These are phyloP conservation scores for Talaromyces adpressus DNA, from an alignment of 495 filamentous ascomycete species.

Conservation along the genomic window DNA sequence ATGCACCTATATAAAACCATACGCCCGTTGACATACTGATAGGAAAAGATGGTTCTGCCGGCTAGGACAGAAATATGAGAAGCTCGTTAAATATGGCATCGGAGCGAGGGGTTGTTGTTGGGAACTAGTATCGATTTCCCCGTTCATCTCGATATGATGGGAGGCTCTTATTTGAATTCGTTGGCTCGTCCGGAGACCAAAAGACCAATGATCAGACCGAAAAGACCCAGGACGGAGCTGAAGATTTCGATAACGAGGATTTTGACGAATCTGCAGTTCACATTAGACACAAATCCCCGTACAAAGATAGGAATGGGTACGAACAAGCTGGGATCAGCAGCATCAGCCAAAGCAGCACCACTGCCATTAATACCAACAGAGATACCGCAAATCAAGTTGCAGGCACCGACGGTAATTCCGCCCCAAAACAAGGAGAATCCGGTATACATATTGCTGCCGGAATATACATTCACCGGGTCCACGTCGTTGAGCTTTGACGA, in stretches of 20 bases:
- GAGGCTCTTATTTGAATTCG: constrained; percentile 53
- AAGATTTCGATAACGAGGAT: constrained; percentile 99
- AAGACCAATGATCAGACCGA: constrained; percentile 91
- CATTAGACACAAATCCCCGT: constrained; percentile 15
- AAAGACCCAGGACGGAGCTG: constrained; percentile 95
- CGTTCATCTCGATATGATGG: not conserved
- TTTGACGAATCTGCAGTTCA: constrained; percentile 65
- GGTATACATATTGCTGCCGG: constrained; percentile 78
- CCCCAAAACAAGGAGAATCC: constrained; percentile 96
- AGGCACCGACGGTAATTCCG: constrained; percentile 86
- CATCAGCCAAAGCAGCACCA: constrained; percentile 92
- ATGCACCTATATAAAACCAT: constrained; percentile 5
- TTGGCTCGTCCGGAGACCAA: constrained; percentile 74
- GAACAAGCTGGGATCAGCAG: constrained; percentile 84
- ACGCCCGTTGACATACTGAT: constrained; percentile 4
- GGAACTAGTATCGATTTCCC: not conserved
- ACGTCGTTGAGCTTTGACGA: constrained; percentile 70
- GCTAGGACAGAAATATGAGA: not conserved
- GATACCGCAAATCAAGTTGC: constrained; percentile 93
- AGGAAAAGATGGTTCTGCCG: not conserved
- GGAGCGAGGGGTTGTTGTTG: not conserved
- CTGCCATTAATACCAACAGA: constrained; percentile 97
- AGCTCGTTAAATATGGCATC: not conserved
- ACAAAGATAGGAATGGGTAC: constrained; percentile 21
- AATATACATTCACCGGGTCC: constrained; percentile 44